These are phyloP conservation scores for Ophiostoma sp. DNA, from an alignment of 2,329 filamentous ascomycete species.

Conservation along the genomic window DNA sequence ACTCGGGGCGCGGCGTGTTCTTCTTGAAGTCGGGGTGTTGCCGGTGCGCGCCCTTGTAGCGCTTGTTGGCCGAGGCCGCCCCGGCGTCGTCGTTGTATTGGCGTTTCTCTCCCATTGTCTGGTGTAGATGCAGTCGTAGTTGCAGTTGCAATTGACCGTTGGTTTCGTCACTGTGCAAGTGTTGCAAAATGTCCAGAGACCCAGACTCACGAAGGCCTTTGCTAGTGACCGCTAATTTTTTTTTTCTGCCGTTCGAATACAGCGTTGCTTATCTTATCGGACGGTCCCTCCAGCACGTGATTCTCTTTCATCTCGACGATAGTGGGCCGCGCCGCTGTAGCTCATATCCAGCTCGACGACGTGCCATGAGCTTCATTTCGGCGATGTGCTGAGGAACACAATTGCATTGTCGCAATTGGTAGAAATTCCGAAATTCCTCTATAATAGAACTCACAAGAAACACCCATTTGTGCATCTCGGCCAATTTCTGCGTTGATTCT, in stretches of 20 bases:
- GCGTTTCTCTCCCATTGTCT: constrained; percentile 32
- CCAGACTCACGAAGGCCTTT: not conserved
- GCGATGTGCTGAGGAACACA: not conserved
- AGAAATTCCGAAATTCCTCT: not conserved
- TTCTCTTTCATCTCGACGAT: not conserved
- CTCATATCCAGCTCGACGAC: not conserved
- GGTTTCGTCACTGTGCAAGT: not conserved
- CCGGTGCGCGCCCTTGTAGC: constrained; percentile 19
- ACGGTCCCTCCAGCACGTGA: not conserved
- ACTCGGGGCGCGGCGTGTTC: constrained; percentile 42
- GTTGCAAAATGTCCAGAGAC: not conserved
- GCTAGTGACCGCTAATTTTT: constrained; percentile 8
- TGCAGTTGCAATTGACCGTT: not conserved
- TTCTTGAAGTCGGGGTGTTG: constrained; percentile 32
- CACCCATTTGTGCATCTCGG: not conserved
- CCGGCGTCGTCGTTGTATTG: constrained; percentile 28
- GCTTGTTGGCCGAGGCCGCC: constrained; percentile 24
- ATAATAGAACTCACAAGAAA: not conserved
- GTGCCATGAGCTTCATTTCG: not conserved
- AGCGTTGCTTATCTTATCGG: not conserved
- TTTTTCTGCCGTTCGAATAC: constrained; percentile 8
- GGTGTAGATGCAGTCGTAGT: not conserved
- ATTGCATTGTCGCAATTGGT: not conserved
- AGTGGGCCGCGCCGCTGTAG: not conserved
- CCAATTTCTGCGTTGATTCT: not conserved